phyloP scores from a whole-genome alignment of 2,329 filamentous ascomycete genomes.

The Chrysoporthe cubensis region DNA sequence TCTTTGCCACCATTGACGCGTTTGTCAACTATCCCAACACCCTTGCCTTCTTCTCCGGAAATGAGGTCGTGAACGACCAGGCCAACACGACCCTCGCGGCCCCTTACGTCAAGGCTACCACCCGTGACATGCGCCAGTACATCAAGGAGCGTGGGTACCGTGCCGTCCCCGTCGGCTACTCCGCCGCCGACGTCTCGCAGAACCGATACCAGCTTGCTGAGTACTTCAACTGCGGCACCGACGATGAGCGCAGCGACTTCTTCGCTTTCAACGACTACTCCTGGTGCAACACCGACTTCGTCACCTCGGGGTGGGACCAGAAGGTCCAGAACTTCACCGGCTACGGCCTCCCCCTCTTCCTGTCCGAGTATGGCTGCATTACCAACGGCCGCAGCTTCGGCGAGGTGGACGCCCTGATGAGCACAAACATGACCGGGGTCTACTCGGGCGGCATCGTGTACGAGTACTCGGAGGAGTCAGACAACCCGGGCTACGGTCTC shows the following conservation, averaged over 20 bases:
- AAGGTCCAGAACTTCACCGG: constrained; percentile 88
- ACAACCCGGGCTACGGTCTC: constrained; percentile 70
- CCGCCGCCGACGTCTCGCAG: constrained; percentile 76
- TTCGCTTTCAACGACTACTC: constrained; percentile 85
- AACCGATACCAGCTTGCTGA: constrained; percentile 86
- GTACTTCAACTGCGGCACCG: constrained; percentile 92
- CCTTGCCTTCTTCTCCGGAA: constrained; percentile 82
- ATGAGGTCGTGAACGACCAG: constrained; percentile 76
- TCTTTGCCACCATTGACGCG: constrained; percentile 87
- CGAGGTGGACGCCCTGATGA: constrained; percentile 82
- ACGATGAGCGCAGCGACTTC: constrained; percentile 84
- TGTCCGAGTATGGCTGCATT: constrained; percentile 93
- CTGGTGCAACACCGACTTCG: constrained; percentile 77
- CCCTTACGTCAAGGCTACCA: constrained; percentile 78
- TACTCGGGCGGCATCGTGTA: constrained; percentile 97
- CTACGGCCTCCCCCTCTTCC: constrained; percentile 88
- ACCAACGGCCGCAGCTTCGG: constrained; percentile 80
- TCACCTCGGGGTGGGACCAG: constrained; percentile 76
- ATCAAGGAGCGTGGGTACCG: constrained; percentile 65
- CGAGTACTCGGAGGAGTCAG: constrained; percentile 84
- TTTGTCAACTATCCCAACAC: constrained; percentile 86
- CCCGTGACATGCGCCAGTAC: constrained; percentile 76
- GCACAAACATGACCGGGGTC: constrained; percentile 77
- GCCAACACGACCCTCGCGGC: constrained; percentile 66
- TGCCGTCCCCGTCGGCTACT: constrained; percentile 75